Conservation (phyloP, 495 filamentous ascomycete species). For the Penicillium dipodomyicola region DNA sequence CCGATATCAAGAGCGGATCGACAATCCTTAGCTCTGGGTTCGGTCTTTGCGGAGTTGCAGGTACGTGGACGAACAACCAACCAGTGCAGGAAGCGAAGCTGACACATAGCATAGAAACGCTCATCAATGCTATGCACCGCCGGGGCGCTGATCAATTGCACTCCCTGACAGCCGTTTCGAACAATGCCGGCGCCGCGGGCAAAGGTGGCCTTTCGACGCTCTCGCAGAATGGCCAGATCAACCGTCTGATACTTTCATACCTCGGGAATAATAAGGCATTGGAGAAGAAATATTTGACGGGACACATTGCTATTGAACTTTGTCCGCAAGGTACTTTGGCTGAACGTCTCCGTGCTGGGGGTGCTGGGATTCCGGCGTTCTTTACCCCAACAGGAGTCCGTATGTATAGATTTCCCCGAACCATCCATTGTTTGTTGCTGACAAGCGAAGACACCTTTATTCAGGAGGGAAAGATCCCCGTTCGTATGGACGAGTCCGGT, state of each 20-base stretch:
- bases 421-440: neutral
- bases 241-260: constrained; percentile 81
- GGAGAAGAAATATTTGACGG: constrained; percentile 79
- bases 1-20: constrained; percentile 68
- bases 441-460: constrained; percentile 58
- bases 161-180: constrained; percentile 80
- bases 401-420: constrained; percentile 21
- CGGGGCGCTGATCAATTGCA: constrained; percentile 65
- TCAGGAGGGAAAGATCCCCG: constrained; percentile 78
- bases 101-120: constrained; percentile 52
- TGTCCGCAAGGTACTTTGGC: constrained; percentile 89
- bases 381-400: constrained; percentile 85
- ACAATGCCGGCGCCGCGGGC: constrained; percentile 81
- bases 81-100: neutral
- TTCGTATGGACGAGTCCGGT: constrained; percentile 72
- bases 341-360: constrained; percentile 78
- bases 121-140: constrained; percentile 72
- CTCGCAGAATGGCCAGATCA: constrained; percentile 72
- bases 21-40: constrained; percentile 82
- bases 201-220: constrained; percentile 76
- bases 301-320: constrained; percentile 80
- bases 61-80: constrained; percentile 17
- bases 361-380: constrained; percentile 86
- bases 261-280: constrained; percentile 88
- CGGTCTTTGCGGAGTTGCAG: constrained; percentile 83